phyloP scores from a whole-genome alignment of 805 yeast genomes.

The Komagataella pastoris region DNA sequence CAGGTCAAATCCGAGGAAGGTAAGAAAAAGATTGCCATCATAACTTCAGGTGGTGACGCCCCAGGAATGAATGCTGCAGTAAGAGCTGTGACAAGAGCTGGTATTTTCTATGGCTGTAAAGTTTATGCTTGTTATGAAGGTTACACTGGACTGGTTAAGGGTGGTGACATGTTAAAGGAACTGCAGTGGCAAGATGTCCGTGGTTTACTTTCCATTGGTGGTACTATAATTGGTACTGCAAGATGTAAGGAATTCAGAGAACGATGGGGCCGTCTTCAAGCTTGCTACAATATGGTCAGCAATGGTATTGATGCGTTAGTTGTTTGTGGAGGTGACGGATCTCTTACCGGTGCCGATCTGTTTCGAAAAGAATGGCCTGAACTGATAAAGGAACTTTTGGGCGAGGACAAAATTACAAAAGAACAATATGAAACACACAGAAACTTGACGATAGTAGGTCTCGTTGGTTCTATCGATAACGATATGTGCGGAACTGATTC shows the following conservation, averaged over 20 bases:
- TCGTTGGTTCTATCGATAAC: constrained; percentile 75
- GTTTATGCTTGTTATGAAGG: constrained; percentile 64
- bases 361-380: constrained; percentile 73
- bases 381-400: constrained; percentile 41
- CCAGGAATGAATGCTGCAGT: constrained; percentile 76
- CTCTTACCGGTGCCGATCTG: constrained; percentile 70
- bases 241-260: constrained; percentile 57
- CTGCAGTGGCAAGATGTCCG: constrained; percentile 67
- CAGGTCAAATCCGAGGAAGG: background rate
- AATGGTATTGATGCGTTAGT: constrained; percentile 69
- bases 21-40: constrained; percentile 47
- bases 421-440: constrained; percentile 33
- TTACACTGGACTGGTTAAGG: constrained; percentile 57
- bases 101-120: constrained; percentile 51
- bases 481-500: constrained; percentile 81
- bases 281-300: constrained; percentile 50
- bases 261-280: constrained; percentile 49
- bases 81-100: constrained; percentile 58
- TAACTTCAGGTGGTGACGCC: constrained; percentile 78
- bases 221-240: constrained; percentile 73
- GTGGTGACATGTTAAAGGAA: constrained; percentile 45
- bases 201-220: constrained; percentile 59
- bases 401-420: constrained; percentile 27
- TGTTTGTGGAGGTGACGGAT: constrained; percentile 80
- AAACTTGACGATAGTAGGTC: constrained; percentile 57